phyloP scores from a whole-genome alignment of 345 rosid species.

The Capsella bursapastoris region DNA sequence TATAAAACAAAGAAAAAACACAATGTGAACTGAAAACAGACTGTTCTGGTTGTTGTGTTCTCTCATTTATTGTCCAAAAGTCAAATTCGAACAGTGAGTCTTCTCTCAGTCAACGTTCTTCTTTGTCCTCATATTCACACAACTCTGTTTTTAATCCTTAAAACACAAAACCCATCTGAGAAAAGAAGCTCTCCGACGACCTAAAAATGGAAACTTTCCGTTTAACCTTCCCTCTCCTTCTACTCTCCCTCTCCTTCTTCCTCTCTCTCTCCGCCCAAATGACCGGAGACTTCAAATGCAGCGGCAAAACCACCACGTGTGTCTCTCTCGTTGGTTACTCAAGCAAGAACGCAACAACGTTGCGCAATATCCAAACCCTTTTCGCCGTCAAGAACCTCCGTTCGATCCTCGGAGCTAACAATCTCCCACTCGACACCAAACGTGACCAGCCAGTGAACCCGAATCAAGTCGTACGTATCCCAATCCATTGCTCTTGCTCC shows the following conservation, averaged over 20 bases:
- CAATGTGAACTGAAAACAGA: slow-evolving; percentile 9
- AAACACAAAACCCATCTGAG: neutral
- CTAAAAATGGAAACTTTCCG: slow-evolving; percentile 35
- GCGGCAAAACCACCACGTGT: slow-evolving; percentile 44
- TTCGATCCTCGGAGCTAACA: slow-evolving; percentile 64
- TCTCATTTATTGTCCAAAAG: slow-evolving; percentile 8
- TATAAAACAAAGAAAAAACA: neutral
- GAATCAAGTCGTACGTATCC: slow-evolving; percentile 49
- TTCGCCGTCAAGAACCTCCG: slow-evolving; percentile 52
- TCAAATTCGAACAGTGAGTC: slow-evolving; percentile 6
- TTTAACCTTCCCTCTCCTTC: slow-evolving; percentile 18
- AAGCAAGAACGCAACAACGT: slow-evolving; percentile 55
- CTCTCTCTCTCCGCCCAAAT: slow-evolving; percentile 40
- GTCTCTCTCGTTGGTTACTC: slow-evolving; percentile 59
- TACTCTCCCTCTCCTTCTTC: slow-evolving; percentile 28
- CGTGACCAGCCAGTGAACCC: slow-evolving; percentile 24
- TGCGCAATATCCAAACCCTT: slow-evolving; percentile 50
- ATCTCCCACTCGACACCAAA: slow-evolving; percentile 49
- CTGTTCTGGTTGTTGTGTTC: slow-evolving; percentile 22
- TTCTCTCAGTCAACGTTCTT: slow-evolving; percentile 30
- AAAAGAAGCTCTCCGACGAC: slow-evolving; percentile 2
- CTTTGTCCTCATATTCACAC: neutral
- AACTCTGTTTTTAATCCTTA: neutral
- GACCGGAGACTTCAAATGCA: slow-evolving; percentile 59
- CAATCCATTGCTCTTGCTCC: slow-evolving; percentile 67